Evolutionary conservation across 768 basidiomycete species (phyloP).

Genomic region (Amanita pallidorosea): DNA sequence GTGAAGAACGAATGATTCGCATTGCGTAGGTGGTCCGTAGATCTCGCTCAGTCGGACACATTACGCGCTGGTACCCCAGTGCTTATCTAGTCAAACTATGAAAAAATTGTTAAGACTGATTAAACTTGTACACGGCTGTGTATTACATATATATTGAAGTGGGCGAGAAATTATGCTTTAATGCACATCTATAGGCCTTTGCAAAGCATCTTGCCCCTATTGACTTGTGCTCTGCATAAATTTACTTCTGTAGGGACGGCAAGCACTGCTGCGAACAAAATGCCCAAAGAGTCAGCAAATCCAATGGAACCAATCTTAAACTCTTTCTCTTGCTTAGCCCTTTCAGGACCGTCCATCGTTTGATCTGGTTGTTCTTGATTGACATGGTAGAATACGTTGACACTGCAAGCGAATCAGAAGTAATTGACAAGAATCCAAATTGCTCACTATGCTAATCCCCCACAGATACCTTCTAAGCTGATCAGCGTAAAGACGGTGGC

Average conservation of each 20-base stretch:
- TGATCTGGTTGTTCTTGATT: conserved; percentile 58
- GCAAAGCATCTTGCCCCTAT: conserved; percentile 63
- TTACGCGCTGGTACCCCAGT: not conserved
- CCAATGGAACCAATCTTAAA: conserved; percentile 89
- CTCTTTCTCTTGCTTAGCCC: conserved; percentile 67
- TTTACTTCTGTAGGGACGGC: conserved; percentile 68
- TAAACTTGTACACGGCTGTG: not conserved
- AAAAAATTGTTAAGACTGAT: not conserved
- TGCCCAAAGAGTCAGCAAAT: conserved; percentile 74
- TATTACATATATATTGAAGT: conserved; percentile 11
- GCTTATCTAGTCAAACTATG: not conserved
- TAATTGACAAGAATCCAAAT: conserved; percentile 9
- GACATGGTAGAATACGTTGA: conserved; percentile 78
- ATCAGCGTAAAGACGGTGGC: conserved; percentile 65
- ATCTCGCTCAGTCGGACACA: too few relatives aligned
- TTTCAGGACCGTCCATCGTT: conserved; percentile 39
- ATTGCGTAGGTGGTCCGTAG: too few relatives aligned
- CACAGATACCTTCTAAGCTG: conserved; percentile 84
- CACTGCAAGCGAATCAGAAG: conserved; percentile 31
- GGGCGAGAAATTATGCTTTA: too few relatives aligned
- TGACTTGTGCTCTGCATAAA: conserved; percentile 65
- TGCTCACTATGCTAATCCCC: conserved; percentile 83
- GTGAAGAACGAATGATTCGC: conserved; percentile 37
- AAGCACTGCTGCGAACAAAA: conserved; percentile 49
- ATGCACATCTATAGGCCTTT: conserved; percentile 34